Conservation (phyloP, 768 basidiomycete genomes). For the Dacryopinax primogenitus region DNA sequence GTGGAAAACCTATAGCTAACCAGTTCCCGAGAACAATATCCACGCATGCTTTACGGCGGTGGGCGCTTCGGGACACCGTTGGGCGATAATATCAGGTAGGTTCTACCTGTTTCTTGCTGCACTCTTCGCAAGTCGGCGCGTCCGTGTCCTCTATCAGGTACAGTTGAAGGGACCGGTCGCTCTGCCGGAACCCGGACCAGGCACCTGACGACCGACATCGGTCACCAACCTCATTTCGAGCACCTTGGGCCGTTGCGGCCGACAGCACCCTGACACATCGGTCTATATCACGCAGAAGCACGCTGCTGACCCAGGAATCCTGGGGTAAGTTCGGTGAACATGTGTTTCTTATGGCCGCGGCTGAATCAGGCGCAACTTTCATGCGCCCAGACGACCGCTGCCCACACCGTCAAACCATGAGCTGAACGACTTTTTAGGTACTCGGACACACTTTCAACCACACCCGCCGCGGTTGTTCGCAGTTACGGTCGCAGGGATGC, state of each 20-base stretch:
- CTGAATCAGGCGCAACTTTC: background rate
- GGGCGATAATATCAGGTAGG: background rate
- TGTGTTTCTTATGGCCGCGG: background rate
- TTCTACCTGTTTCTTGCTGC: background rate
- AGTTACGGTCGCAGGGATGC: background rate
- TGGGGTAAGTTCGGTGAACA: background rate
- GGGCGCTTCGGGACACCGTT: background rate
- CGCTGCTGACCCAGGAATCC: background rate
- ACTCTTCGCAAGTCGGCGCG: no score
- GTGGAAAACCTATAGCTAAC: no score
- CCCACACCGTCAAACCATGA: background rate
- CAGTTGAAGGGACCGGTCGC: no score
- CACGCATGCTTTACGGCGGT: background rate
- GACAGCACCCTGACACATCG: background rate
- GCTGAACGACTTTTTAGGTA: background rate
- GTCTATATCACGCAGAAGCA: background rate
- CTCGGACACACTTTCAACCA: background rate
- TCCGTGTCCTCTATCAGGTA: no score
- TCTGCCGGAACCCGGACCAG: background rate
- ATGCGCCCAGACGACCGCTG: constrained; percentile 5
- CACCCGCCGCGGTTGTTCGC: background rate
- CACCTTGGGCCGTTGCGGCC: background rate
- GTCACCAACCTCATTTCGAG: background rate
- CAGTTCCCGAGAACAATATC: no score
- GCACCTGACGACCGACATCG: background rate